These are phyloP conservation scores for Zygnema cylindricum DNA, from an alignment of 139 green algal species.

Conservation along the genomic window DNA sequence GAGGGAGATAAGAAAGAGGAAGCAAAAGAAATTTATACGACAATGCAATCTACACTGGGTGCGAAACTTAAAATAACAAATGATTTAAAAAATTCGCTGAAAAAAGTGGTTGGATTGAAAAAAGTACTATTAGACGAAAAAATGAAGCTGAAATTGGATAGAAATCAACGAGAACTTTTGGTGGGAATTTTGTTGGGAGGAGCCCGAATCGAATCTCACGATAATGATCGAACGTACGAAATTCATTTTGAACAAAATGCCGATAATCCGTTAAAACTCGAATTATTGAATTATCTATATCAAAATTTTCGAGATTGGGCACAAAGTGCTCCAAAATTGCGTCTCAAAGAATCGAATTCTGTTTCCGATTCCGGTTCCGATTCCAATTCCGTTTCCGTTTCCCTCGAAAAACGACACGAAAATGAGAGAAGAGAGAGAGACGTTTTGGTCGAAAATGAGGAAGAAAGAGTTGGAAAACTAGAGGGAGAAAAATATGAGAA, in stretches of 20 bases:
- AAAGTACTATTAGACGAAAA: constrained; percentile 10
- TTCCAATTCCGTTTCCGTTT: not conserved
- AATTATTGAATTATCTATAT: constrained; percentile 20
- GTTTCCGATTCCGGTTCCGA: not conserved
- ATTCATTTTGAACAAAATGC: not conserved
- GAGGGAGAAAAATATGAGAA: not conserved
- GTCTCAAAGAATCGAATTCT: not conserved
- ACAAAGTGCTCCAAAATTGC: not conserved
- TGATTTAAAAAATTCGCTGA: not conserved
- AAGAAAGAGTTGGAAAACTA: not conserved
- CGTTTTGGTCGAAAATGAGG: not conserved
- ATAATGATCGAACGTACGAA: constrained; percentile 5
- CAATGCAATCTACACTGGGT: too few species aligned
- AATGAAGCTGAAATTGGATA: constrained; percentile 5
- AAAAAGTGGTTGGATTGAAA: constrained; percentile 5
- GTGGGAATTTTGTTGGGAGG: constrained; percentile 27
- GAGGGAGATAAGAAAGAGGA: not conserved
- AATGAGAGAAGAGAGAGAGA: not conserved
- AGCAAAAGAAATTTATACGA: constrained; percentile 5
- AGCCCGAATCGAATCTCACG: not conserved
- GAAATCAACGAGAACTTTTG: constrained; percentile 21
- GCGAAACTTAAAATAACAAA: not conserved
- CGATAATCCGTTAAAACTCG: not conserved
- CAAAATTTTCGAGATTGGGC: constrained; percentile 8
- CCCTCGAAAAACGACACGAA: not conserved